These are phyloP conservation scores for Lineolata rhizophorae DNA, from an alignment of 495 filamentous ascomycete genomes.

Conservation along the genomic window DNA sequence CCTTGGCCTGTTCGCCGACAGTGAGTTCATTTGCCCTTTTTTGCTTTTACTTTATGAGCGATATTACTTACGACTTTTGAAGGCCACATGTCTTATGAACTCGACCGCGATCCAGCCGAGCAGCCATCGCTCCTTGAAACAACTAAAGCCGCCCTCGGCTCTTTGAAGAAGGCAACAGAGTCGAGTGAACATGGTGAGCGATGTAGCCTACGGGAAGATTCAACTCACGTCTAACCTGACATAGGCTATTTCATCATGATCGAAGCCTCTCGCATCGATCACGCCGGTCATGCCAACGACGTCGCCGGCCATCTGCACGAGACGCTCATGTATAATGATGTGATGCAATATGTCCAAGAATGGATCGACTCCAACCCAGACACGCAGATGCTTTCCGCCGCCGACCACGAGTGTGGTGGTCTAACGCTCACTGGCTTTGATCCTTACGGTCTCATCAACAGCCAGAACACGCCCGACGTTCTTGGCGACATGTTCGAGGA, in stretches of 20 bases:
- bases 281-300: constrained; percentile 19
- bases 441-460: too few species aligned
- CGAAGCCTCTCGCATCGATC: constrained; percentile 20
- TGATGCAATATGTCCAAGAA: constrained; percentile 13
- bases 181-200: too few species aligned
- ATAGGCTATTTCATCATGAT: constrained; percentile 20
- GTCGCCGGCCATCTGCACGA: constrained; percentile 18
- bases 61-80: too few species aligned
- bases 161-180: constrained; percentile 16
- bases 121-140: constrained; percentile 18
- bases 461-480: too few species aligned
- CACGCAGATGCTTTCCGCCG: constrained; percentile 17
- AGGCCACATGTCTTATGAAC: too few species aligned
- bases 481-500: too few species aligned
- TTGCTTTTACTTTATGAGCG: too few species aligned
- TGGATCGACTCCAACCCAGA: constrained; percentile 16
- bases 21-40: too few species aligned
- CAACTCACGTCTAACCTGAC: too few species aligned
- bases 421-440: constrained; percentile 14
- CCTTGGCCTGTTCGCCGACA: too few species aligned
- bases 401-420: constrained; percentile 19
- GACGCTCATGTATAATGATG: constrained; percentile 17
- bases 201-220: too few species aligned
- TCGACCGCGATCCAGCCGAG: too few species aligned
- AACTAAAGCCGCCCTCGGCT: constrained; percentile 15